Evolutionary conservation across 192 early-diverging fungal genomes (phyloP).

Genomic region (Coemansia sp.): DNA sequence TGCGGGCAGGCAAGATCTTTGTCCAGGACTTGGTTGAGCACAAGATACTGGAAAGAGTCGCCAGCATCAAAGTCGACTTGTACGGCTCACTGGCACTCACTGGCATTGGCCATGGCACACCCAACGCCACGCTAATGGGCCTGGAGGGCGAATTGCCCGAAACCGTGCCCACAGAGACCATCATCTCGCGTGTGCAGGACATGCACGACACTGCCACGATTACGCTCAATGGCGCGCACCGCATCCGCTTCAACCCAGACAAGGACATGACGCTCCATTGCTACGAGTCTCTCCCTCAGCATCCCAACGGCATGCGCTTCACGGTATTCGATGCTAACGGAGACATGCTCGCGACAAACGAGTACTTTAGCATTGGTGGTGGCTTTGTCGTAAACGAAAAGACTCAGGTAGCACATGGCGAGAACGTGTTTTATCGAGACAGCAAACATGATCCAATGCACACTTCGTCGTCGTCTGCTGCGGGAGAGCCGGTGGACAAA

Average conservation of each 20-base stretch:
- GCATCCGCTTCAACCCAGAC: conserved; percentile 82
- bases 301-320: conserved; percentile 97
- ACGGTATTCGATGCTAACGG: conserved; percentile 81
- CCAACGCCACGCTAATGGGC: conserved; percentile 86
- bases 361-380: conserved; percentile 95
- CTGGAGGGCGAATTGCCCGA: conserved; percentile 93
- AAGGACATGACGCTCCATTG: conserved; percentile 91
- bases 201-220: conserved; percentile 78
- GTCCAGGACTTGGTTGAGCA: conserved; percentile 80
- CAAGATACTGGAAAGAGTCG: conserved; percentile 65
- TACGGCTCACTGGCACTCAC: conserved; percentile 95
- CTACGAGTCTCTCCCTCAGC: conserved; percentile 84
- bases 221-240: conserved; percentile 72
- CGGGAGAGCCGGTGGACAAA: conserved; percentile 5
- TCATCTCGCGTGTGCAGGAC: conserved; percentile 71
- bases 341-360: conserved; percentile 90
- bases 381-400: conserved; percentile 95
- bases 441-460: conserved; percentile 26
- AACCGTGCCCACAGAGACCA: conserved; percentile 80
- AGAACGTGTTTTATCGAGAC: conserved; percentile 68
- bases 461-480: conserved; percentile 17
- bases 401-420: conserved; percentile 77
- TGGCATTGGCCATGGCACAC: conserved; percentile 95
- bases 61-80: conserved; percentile 77
- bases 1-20: conserved; percentile 96